Evolutionary conservation across 768 basidiomycete species (phyloP).

Genomic region (Nidularia sp.): DNA sequence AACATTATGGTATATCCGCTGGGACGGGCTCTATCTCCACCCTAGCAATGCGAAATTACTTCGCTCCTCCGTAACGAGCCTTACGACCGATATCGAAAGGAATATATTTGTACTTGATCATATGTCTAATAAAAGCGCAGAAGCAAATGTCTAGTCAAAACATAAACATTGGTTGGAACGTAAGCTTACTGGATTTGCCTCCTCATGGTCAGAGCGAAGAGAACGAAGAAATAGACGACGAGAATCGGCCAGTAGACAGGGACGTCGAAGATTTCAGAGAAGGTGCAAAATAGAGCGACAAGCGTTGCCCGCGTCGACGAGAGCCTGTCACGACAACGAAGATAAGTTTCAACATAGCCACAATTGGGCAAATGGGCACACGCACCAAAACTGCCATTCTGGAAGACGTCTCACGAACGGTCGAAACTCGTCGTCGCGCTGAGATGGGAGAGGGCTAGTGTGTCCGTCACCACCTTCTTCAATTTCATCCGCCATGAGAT

Average conservation of each 20-base stretch:
- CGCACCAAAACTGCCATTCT: conserved; percentile 94
- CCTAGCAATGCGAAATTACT: conserved; percentile 23
- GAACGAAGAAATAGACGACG: conserved; percentile 92
- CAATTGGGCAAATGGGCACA: background rate
- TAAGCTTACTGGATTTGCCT: conserved; percentile 94
- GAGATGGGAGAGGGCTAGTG: conserved; percentile 55
- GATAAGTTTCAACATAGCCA: too few relatives aligned
- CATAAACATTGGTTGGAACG: background rate
- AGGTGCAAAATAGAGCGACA: conserved; percentile 74
- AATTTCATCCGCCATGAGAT: conserved; percentile 90
- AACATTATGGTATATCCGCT: background rate
- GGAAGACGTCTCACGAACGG: conserved; percentile 95
- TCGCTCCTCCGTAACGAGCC: conserved; percentile 70
- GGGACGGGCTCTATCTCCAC: conserved; percentile 4
- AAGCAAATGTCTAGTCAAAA: background rate
- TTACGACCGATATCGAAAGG: conserved; percentile 97
- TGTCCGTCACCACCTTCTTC: conserved; percentile 83
- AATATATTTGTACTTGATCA: conserved; percentile 98
- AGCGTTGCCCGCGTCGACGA: conserved; percentile 87
- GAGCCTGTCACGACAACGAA: conserved; percentile 50
- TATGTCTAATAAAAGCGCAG: conserved; percentile 62
- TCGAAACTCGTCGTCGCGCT: conserved; percentile 89
- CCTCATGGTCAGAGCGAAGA: conserved; percentile 94
- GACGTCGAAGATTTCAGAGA: conserved; percentile 86
- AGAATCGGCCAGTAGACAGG: conserved; percentile 99